Conservation (phyloP, 495 filamentous ascomycete genomes). For the Xylaria venustula region DNA sequence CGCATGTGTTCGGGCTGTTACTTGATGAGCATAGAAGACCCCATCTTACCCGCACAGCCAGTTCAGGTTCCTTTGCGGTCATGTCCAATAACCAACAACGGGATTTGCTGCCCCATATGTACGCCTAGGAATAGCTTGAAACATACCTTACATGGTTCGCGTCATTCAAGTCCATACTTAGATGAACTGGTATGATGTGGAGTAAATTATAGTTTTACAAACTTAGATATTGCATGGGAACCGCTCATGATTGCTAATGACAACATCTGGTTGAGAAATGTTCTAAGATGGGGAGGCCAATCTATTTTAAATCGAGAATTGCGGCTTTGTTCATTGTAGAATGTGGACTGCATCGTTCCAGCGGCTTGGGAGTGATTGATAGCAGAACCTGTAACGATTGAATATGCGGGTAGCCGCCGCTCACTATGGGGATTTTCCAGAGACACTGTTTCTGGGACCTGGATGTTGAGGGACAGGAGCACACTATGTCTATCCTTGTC, state of each 20-base stretch:
- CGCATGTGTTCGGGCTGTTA: neutral
- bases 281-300: neutral
- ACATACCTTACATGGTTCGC: no score
- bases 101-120: no score
- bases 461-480: slow-evolving; percentile 4
- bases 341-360: slow-evolving; percentile 2
- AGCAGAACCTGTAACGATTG: slow-evolving; percentile 11
- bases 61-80: no score
- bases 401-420: slow-evolving; percentile 9
- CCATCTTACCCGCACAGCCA: neutral
- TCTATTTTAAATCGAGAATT: neutral
- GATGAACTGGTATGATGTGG: no score
- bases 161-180: no score
- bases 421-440: neutral
- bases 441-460: slow-evolving; percentile 14
- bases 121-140: no score
- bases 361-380: neutral
- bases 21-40: neutral
- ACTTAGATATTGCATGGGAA: no score
- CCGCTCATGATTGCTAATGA: no score
- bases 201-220: no score
- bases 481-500: slow-evolving; percentile 10
- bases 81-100: no score
- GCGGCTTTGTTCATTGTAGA: neutral
- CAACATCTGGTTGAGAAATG: neutral